Percentiles rank a stretch among this genome's conserved stretches.
phyloP scores from a whole-genome alignment of 768 basidiomycete species.

The Pleurotus cornucopiae region DNA sequence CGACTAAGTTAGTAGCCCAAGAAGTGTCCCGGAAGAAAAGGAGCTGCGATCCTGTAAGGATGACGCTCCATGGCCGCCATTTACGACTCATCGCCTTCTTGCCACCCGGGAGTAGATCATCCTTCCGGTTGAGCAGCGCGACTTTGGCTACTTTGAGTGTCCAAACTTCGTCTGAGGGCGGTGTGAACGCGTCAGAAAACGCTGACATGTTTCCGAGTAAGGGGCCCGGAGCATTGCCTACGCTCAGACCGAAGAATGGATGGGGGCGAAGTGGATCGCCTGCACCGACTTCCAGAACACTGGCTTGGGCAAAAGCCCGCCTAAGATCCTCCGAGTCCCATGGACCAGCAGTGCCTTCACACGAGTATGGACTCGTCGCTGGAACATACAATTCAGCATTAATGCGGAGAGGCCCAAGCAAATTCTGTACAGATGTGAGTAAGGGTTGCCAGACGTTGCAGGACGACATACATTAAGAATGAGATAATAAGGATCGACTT shows the following conservation, averaged over 20 bases:
- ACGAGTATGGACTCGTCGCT: constrained; percentile 59
- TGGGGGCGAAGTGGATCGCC: constrained; percentile 32
- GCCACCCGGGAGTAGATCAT: constrained; percentile 72
- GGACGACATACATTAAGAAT: constrained; percentile 66
- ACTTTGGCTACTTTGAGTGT: constrained; percentile 74
- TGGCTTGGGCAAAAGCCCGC: constrained; percentile 56
- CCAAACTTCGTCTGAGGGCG: constrained; percentile 28
- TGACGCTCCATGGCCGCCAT: constrained; percentile 83
- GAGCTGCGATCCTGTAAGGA: constrained; percentile 87
- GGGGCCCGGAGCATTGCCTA: constrained; percentile 27
- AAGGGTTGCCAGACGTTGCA: not conserved
- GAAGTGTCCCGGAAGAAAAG: constrained; percentile 80
- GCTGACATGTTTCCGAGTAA: constrained; percentile 20
- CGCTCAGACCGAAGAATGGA: constrained; percentile 32
- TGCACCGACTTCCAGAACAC: constrained; percentile 50
- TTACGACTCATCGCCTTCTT: constrained; percentile 75
- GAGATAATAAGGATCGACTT: constrained; percentile 89
- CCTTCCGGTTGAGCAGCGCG: constrained; percentile 78
- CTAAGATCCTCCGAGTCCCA: constrained; percentile 70
- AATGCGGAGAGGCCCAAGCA: constrained; percentile 65
- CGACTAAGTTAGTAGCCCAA: constrained; percentile 45
- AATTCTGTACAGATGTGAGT: constrained; percentile 37
- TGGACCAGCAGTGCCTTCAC: constrained; percentile 57
- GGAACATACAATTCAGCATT: constrained; percentile 59
- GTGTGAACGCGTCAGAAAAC: constrained; percentile 17